Base-by-base conservation (phyloP, 768 basidiomycete species). In the Phylloporus rhodoxanthus region DNA sequence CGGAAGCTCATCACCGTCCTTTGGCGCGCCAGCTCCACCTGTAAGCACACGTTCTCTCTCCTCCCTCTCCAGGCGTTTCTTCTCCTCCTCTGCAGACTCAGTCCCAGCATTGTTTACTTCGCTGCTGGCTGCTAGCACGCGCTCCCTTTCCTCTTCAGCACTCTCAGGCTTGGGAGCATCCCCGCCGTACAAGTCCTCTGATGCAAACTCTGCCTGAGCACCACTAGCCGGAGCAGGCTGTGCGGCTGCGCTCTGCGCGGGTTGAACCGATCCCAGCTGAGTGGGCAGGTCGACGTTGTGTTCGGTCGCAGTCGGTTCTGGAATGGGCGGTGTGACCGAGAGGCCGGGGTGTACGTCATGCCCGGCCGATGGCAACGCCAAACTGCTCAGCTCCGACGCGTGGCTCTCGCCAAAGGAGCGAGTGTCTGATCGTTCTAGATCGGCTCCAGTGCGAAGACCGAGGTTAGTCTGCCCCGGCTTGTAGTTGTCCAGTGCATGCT, bases 321-420 rank as follows among this genome's bases (percentile, higher is more conserved):
- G 58, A 2, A 72, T 60, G 0, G 76, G 77, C 10, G 80, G 73
- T 1, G 76, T 73, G 34, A 74, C 20, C 3, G 75, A 68, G n/a
- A 74, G 61, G 40, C 64, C 64, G 17, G 71, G 68, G 48, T 71
- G 68, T 41, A 54, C 57, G 32, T 56, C 44, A 21, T 58, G 52
- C 23, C 54, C 58, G 5, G 56, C 48, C 20, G 61, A 54, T 0
- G 64, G 61, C 11, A 74, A 62, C 43, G 68, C 68, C 45, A 89
- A 81, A 56, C 70, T 74, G 15, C 76, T 76, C 30, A 92, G 73
- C 68, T 91, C 90, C 30, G 69, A 74, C 0, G 85, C 86, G 58
- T 92, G 90, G 33, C 82, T 91, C 67, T 85, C 86, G 17, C 90
- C 90, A 61, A 92, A 92, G 66, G 85, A 89, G 49, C 79, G 79